Conservation (phyloP, 495 filamentous ascomycete species). For the Gamarada debralockiae region DNA sequence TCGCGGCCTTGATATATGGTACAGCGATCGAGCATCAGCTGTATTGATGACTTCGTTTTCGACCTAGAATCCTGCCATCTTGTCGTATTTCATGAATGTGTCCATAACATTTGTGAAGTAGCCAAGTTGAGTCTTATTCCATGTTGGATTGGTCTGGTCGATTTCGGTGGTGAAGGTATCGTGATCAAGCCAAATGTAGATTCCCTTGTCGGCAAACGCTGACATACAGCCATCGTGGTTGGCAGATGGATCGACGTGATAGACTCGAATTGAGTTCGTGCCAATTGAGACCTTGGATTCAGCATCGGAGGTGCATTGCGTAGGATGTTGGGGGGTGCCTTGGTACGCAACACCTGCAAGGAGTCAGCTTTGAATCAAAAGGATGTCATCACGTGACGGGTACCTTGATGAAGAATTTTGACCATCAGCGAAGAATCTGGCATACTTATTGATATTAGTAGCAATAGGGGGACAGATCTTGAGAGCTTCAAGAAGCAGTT, state of each 20-base stretch:
- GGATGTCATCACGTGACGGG: background rate
- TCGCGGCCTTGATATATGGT: slow-evolving; percentile 76
- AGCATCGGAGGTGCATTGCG: slow-evolving; percentile 74
- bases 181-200: slow-evolving; percentile 79
- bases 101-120: slow-evolving; percentile 71
- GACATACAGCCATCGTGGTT: slow-evolving; percentile 73
- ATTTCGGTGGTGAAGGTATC: slow-evolving; percentile 81
- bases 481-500: slow-evolving; percentile 6
- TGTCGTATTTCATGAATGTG: slow-evolving; percentile 71
- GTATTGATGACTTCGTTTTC: slow-evolving; percentile 77
- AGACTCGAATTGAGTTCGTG: slow-evolving; percentile 81
- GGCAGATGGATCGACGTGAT: slow-evolving; percentile 68
- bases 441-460: slow-evolving; percentile 48
- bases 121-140: slow-evolving; percentile 65
- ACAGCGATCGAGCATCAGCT: slow-evolving; percentile 57
- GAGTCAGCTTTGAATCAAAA: background rate
- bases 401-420: slow-evolving; percentile 84
- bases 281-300: slow-evolving; percentile 73
- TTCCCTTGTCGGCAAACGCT: slow-evolving; percentile 62
- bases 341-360: slow-evolving; percentile 66
- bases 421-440: slow-evolving; percentile 80
- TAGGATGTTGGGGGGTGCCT: slow-evolving; percentile 60
- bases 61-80: slow-evolving; percentile 76
- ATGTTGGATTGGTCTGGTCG: slow-evolving; percentile 51
- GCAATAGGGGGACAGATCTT: slow-evolving; percentile 37